Evolutionary conservation across 2,329 filamentous ascomycete species (phyloP), one percentile per base, ranked within the genome.

Genomic region (Talaromyces sp.): DNA sequence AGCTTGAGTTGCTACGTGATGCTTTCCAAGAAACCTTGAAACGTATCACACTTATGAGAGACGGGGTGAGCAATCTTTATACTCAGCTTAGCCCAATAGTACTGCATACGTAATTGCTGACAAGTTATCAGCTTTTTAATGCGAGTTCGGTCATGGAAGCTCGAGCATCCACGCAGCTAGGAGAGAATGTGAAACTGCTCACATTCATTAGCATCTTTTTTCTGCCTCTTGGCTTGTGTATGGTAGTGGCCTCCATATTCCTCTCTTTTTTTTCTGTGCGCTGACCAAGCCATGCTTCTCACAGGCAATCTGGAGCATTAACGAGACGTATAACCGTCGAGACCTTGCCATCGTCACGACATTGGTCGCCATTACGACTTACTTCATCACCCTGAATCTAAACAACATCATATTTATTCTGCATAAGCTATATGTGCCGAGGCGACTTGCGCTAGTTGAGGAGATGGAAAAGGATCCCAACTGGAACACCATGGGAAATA

Each of bases 161-260:
- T 59, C 64, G 73, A 49, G 70, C 72, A 31, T 72, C 75, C 34
- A 76, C 72, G 1, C 68, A 68, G 27, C 67, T 78, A 0, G 73
- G 74, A 0, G 70, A 78, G 47, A 79, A 79, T 38, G 73, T 80
- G 11, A 74, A 75, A 38, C 70, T 80, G 0, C 71, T 80, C 51
- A 79, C 78, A 17, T 75, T 76, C 36, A 76, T 80, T 22, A 79
- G 75, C 61, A 77, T 79, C n/a, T 79, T 80, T 59, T 80, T 75
- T 62, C 70, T 80, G 0, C 77, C 77, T 0, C 66, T 80, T 4
- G 71, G 75, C 11, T 78, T 79, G 61, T 75, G 73, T 40, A 40
- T 40, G 36, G 36, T 40, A 40, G 17, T 40, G 4, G 5, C 15
- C 15, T 15, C 36, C 1, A n/a, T n/a, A n/a, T n/a, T 17, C 15